Percentiles rank a stretch among this genome's conserved stretches.
Conservation (phyloP, 495 filamentous ascomycete genomes). For the Neurospora tetrasperma region DNA sequence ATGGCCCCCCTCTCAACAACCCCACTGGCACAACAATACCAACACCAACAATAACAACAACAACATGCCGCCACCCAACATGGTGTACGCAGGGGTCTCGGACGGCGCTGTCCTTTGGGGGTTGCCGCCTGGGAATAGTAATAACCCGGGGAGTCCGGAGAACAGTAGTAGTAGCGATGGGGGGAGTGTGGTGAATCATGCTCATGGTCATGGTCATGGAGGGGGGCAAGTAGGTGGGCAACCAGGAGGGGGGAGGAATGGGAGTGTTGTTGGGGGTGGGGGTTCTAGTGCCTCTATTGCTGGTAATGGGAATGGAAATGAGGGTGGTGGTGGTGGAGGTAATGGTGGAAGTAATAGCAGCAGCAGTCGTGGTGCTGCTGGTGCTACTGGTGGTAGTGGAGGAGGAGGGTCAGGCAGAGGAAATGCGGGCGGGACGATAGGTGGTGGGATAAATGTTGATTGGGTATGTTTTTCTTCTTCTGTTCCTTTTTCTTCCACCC, state of each 20-base stretch:
- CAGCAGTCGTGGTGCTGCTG: too few species aligned
- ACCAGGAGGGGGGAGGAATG: not conserved
- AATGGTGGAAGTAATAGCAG: too few species aligned
- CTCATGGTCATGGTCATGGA: not conserved
- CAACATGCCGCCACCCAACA: conserved; percentile 16
- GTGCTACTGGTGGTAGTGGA: too few species aligned
- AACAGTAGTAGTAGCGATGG: conserved; percentile 26
- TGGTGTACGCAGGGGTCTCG: conserved; percentile 36
- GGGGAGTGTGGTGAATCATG: conserved; percentile 14
- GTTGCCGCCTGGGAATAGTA: conserved; percentile 16
- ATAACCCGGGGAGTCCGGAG: conserved; percentile 25
- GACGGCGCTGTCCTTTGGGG: conserved; percentile 38
- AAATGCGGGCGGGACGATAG: not conserved
- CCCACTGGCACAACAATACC: too few species aligned
- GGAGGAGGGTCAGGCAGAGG: too few species aligned
- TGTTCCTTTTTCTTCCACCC: not conserved
- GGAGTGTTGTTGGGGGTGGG: conserved; percentile 1
- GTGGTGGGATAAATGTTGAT: not conserved
- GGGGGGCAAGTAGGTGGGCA: not conserved
- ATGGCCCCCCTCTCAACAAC: too few species aligned
- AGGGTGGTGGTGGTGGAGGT: too few species aligned
- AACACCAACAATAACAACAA: too few species aligned
- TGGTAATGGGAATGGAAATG: too few species aligned
- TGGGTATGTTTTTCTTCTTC: not conserved
- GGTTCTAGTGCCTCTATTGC: not conserved